Base-by-base conservation (phyloP, 2,329 filamentous ascomycete genomes). In the Fonsecaea pugnacius region DNA sequence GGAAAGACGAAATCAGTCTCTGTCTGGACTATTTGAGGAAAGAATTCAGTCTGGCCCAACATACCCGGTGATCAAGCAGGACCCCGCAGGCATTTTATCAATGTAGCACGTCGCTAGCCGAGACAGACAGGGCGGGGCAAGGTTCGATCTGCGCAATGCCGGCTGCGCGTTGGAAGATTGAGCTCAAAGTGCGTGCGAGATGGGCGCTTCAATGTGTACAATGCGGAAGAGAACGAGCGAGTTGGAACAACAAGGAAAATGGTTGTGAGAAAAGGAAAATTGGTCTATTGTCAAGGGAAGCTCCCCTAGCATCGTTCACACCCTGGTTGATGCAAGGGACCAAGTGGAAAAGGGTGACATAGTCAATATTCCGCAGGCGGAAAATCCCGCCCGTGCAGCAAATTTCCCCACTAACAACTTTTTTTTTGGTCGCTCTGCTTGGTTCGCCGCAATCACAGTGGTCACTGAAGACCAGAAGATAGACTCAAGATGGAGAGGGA, bases 61-160 rank as follows among this genome's bases (percentile, higher is more conserved):
- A 82, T 88, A 96, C 93, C 93, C 93, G 74, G 93, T 93, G 76
- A 97, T 88, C 75, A 97, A 86, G 76, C 96, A 91, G 68, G 92
- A 95, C 82, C 92, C 91, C 72, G 91, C 85, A 77, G 89, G 80
- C 91, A 96, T 96, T 61, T 71, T 64, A 61, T 62, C 35, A 35
- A 33, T 36, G 53, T n/a, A 21, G 35, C 35, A 59, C 36, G 57
- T 59, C 30, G 64, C 50, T 61, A 67, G 40, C 65, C 62, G 67
- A 65, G 62, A 65, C 57, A 43, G 50, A 38, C 52, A 56, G 35
- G 48, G 64, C 18, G 57, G 57, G 57, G 46, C 36, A 59, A 24
- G 16, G 21, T 33, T 3, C 21, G 51, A 30, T 32, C 16, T 35
- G 51, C 50, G 27, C 50, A 53, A 30, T n/a, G 27, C 32, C 27